Evolutionary conservation across 805 yeast species (phyloP).

Genomic region (Pachysolen tannophilus): DNA sequence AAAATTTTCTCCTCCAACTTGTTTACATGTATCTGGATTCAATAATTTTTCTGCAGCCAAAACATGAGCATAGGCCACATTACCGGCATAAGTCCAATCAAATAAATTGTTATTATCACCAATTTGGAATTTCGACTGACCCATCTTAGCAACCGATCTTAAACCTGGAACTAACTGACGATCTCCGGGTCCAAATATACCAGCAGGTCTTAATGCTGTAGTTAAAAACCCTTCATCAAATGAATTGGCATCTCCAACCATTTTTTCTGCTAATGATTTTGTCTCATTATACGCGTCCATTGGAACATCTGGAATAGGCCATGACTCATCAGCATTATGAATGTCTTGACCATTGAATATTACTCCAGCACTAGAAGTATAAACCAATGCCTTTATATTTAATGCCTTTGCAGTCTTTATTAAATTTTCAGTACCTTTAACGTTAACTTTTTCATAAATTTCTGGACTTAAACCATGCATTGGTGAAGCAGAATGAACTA

Average conservation of each 20-base stretch:
- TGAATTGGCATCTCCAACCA: conserved; percentile 69
- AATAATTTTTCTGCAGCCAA: conserved; percentile 78
- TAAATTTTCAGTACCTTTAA: conserved; percentile 77
- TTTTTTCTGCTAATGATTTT: conserved; percentile 82
- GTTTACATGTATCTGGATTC: conserved; percentile 29
- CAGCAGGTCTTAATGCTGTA: conserved; percentile 91
- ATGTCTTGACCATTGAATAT: conserved; percentile 93
- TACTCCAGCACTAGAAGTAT: conserved; percentile 97
- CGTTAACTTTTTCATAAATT: conserved; percentile 83
- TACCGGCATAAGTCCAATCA: conserved; percentile 98
- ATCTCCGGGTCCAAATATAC: conserved; percentile 98
- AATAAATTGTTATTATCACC: conserved; percentile 92
- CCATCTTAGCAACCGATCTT: conserved; percentile 69
- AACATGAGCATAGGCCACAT: conserved; percentile 95
- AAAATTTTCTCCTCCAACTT: conserved; percentile 79
- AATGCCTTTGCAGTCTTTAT: conserved; percentile 51
- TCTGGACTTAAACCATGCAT: conserved; percentile 81
- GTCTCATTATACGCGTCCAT: conserved; percentile 98
- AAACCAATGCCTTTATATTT: conserved; percentile 61
- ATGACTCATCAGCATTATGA: conserved; percentile 84
- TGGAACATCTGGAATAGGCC: conserved; percentile 87
- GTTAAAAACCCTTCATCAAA: conserved; percentile 53
- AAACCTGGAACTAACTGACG: conserved; percentile 93
- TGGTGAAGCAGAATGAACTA: conserved; percentile 96
- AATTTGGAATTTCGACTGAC: conserved; percentile 87